Evolutionary conservation across 768 basidiomycete genomes (phyloP).

Genomic region (Rubroboletus pulcherrimus): DNA sequence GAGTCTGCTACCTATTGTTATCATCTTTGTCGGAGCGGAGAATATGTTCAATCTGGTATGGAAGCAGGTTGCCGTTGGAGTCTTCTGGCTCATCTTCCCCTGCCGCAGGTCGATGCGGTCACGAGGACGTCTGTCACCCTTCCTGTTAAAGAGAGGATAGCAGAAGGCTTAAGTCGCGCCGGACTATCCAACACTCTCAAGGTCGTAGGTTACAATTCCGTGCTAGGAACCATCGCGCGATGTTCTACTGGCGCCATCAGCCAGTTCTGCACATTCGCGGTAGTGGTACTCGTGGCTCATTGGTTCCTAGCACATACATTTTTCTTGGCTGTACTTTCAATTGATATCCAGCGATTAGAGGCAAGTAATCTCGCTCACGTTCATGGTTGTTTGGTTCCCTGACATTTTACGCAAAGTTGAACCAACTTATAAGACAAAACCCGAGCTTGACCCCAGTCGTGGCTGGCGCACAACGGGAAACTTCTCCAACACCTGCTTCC

Average conservation of each 20-base stretch:
- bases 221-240: slow-evolving; percentile 72
- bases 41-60: slow-evolving; percentile 94
- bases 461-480: slow-evolving; percentile 23
- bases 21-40: slow-evolving; percentile 93
- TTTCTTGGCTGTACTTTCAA: slow-evolving; percentile 90
- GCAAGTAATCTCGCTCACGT: slow-evolving; percentile 32
- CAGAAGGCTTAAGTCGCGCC: slow-evolving; percentile 81
- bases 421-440: slow-evolving; percentile 80
- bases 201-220: slow-evolving; percentile 79
- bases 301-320: slow-evolving; percentile 98
- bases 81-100: slow-evolving; percentile 23
- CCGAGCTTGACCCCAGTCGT: slow-evolving; percentile 48
- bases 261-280: slow-evolving; percentile 91
- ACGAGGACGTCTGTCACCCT: slow-evolving; percentile 80
- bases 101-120: slow-evolving; percentile 73
- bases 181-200: slow-evolving; percentile 93
- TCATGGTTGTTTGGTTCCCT: slow-evolving; percentile 2
- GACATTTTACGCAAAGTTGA: slow-evolving; percentile 47
- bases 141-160: slow-evolving; percentile 88
- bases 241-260: slow-evolving; percentile 78
- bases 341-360: slow-evolving; percentile 93
- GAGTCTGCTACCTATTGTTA: slow-evolving; percentile 89
- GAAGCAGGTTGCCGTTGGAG: slow-evolving; percentile 7
- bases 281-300: slow-evolving; percentile 92
- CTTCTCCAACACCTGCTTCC: slow-evolving; percentile 19